Base-by-base conservation (phyloP, 75 land plant genomes). In the Cryptomeria japonica region DNA sequence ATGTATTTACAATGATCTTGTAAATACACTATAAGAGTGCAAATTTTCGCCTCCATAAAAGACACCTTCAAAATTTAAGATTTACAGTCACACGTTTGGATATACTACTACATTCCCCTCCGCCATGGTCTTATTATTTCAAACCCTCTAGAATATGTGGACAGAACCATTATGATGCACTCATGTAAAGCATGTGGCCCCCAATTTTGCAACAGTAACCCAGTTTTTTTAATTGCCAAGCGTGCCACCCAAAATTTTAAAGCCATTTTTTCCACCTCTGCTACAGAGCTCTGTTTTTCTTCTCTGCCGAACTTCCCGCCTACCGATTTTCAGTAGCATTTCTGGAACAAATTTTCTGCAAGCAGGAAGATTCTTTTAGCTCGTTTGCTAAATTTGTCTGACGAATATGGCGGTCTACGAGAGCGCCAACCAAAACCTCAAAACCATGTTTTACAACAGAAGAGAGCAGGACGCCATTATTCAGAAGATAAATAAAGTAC, bases 401-500 rank as follows among this genome's bases (percentile, higher is more conserved):
- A 32, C 34, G 61, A 31, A 61, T 19, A 61, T 53, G 86, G 72
- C 86, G 25, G 86, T 42, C 25, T 80, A 80, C 32, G 51, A 80
- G 47, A 80, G 12, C 47, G 49, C 49, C n/a, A 80, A 80, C 84
- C 47, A 44, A 12, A 42, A 44, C 11, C 47, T 80, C 31, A 80
- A 12, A 51, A 39, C 12, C 84, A 4, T 80, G n/a, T 42, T 18
- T 47, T 3, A 42, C 47, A 25, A 42, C 51, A 44, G 51, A 10
- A 80, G 13, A 42, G 47, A 28, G 44, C 84, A 80, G 84, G 84
- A 80, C n/a, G 84, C 13, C 47, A 25, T 80, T n/a, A 38, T 42
- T 80, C 84, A 25, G 22, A 80, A 80, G 31, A 80, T 80, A n/a
- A 80, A 80, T 46, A 42, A 42, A 80, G 25, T 80, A 5, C 84